Percentiles rank a stretch among this genome's conserved stretches.
phyloP scores from a whole-genome alignment of 169 alveolate species.

The Eimeria tenella region DNA sequence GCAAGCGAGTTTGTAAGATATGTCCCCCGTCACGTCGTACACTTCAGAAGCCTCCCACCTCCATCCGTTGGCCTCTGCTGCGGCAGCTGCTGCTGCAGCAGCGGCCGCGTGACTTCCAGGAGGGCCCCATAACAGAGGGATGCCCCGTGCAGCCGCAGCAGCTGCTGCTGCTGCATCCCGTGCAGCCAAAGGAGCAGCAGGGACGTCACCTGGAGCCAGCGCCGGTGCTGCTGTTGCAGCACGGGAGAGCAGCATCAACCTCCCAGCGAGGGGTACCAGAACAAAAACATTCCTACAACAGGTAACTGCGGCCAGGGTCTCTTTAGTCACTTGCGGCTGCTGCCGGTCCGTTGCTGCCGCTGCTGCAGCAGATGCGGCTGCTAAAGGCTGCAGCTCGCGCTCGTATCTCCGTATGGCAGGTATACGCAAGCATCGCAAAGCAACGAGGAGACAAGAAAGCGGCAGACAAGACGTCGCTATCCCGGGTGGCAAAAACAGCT shows the following conservation, averaged over 20 bases:
- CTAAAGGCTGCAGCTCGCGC: conserved; percentile 33
- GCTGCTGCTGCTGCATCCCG: conserved; percentile 42
- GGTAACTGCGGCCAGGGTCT: conserved; percentile 45
- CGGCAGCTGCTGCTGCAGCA: conserved; percentile 31
- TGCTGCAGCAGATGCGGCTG: conserved; percentile 43
- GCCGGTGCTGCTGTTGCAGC: conserved; percentile 64
- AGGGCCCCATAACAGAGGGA: conserved; percentile 65
- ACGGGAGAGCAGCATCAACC: conserved; percentile 57
- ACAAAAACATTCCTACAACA: conserved; percentile 69
- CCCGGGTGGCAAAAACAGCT: conserved; percentile 68
- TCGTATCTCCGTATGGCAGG: conserved; percentile 10
- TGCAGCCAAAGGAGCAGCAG: conserved; percentile 66
- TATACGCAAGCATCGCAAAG: conserved; percentile 60
- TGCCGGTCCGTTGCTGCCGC: conserved; percentile 51
- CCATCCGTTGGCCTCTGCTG: conserved; percentile 43
- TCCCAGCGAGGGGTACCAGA: conserved; percentile 67
- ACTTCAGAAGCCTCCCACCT: conserved; percentile 73
- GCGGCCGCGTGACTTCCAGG: conserved; percentile 59
- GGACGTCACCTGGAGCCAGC: conserved; percentile 37
- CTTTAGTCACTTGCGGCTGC: conserved; percentile 25
- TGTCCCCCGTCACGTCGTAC: conserved; percentile 62
- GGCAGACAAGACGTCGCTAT: conserved; percentile 69
- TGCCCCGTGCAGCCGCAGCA: conserved; percentile 62
- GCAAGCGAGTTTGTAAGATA: conserved; percentile 70
- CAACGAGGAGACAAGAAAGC: conserved; percentile 69